These are phyloP conservation scores for Beauveria medogensis DNA, from an alignment of 2,329 filamentous ascomycete species.

Conservation along the genomic window DNA sequence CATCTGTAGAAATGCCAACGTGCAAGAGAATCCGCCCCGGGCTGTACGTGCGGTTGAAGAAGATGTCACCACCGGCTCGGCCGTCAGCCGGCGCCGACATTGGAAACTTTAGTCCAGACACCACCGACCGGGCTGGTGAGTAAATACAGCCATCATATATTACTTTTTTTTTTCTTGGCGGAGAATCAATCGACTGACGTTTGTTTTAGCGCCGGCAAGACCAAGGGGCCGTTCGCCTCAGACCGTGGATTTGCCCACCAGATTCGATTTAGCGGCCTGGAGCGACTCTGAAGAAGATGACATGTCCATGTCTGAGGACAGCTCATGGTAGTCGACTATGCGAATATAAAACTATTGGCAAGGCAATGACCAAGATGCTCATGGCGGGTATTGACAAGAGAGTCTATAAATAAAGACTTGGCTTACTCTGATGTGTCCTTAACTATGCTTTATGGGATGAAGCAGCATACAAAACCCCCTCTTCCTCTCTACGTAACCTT, in stretches of 20 bases:
- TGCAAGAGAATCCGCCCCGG: not conserved
- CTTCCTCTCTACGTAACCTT: slow-evolving; percentile 49
- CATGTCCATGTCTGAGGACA: not conserved
- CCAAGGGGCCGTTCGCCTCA: not conserved
- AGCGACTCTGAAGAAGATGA: not conserved
- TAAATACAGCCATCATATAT: not conserved
- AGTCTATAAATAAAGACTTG: not conserved
- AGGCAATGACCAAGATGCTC: no score
- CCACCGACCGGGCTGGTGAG: not conserved
- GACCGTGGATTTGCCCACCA: not conserved
- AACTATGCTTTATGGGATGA: slow-evolving; percentile 73
- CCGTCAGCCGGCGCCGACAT: not conserved
- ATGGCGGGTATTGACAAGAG: not conserved
- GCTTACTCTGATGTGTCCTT: slow-evolving; percentile 38
- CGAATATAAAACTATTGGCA: no score
- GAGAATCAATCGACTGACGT: not conserved
- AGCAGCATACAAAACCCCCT: slow-evolving; percentile 55
- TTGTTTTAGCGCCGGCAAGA: not conserved
- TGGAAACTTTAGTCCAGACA: not conserved
- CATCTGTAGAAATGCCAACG: not conserved
- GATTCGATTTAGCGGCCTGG: not conserved
- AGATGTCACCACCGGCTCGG: not conserved
- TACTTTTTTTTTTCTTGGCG: not conserved
- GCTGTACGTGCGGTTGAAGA: not conserved
- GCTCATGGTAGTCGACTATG: not conserved